Percentiles rank a stretch among this genome's conserved stretches.
phyloP scores from a whole-genome alignment of 139 green algal species.

The Trebouxia sp. region DNA sequence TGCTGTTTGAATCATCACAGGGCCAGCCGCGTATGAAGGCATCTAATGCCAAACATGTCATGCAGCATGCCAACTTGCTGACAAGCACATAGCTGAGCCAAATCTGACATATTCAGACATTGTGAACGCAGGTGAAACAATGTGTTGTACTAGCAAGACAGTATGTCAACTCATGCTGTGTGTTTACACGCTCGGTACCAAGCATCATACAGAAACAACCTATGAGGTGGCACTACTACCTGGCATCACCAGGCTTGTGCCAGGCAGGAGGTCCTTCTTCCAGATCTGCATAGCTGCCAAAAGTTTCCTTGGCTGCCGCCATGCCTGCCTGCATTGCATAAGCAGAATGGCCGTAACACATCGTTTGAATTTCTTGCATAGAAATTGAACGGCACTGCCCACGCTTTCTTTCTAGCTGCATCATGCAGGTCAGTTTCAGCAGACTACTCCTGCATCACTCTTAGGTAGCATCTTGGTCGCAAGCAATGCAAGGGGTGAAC shows the following conservation, averaged over 20 bases:
- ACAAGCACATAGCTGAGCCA: background rate
- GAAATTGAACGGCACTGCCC: background rate
- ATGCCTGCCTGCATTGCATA: background rate
- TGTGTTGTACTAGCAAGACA: too few species aligned
- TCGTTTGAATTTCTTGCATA: background rate
- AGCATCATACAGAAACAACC: background rate
- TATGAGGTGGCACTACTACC: background rate
- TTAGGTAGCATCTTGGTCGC: background rate
- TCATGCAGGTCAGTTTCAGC: background rate
- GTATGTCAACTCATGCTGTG: too few species aligned
- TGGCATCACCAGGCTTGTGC: slow-evolving; percentile 29
- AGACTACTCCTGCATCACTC: background rate
- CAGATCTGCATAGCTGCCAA: background rate
- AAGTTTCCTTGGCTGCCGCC: slow-evolving; percentile 14
- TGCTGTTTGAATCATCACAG: background rate
- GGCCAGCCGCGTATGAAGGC: background rate
- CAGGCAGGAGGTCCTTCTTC: background rate
- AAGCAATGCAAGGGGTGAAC: background rate
- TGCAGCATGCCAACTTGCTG: background rate
- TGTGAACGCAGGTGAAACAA: too few species aligned
- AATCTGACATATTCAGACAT: too few species aligned
- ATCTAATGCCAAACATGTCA: background rate
- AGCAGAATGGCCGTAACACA: background rate
- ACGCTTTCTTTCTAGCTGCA: background rate
- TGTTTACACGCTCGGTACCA: too few species aligned